A percentile compares a stretch with the other conserved stretches of the same genome.
Conservation (phyloP, 179 eudicot genomes). For the Carnegiea gigantea region DNA sequence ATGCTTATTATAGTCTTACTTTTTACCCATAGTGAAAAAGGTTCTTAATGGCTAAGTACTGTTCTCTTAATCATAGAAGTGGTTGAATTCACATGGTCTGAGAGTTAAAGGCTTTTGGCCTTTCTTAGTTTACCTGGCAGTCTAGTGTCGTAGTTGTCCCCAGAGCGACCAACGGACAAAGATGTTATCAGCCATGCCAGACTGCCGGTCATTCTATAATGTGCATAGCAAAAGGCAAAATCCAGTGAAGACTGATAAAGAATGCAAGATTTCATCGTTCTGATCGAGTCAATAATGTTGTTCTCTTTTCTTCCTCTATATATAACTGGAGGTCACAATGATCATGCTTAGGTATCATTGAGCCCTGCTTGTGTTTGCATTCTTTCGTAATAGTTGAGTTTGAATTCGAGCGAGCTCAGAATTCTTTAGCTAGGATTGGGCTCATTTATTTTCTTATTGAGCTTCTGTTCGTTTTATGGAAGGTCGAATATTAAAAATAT, state of each 20-base stretch:
- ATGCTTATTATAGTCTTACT: background rate
- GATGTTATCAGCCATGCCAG: background rate
- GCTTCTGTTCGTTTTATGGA: background rate
- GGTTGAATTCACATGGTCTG: background rate
- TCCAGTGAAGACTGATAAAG: too few species aligned
- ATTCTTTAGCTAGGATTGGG: background rate
- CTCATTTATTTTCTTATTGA: background rate
- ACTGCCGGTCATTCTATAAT: too few species aligned
- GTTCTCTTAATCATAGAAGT: background rate
- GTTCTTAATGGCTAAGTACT: background rate
- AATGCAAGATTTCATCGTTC: too few species aligned
- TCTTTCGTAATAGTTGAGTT: too few species aligned
- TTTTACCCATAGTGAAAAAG: background rate
- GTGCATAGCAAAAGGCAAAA: too few species aligned
- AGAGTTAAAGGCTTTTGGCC: background rate
- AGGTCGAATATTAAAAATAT: background rate
- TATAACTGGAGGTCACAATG: too few species aligned
- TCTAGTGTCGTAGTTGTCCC: too few species aligned
- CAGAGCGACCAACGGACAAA: too few species aligned
- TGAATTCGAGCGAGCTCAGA: too few species aligned
- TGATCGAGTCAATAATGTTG: background rate
- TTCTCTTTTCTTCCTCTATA: background rate
- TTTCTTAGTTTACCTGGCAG: too few species aligned
- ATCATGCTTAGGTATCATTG: background rate
- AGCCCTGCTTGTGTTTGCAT: background rate